These are phyloP conservation scores for Tolypocladium tropicale DNA, from an alignment of 2,329 filamentous ascomycete genomes.

Conservation along the genomic window DNA sequence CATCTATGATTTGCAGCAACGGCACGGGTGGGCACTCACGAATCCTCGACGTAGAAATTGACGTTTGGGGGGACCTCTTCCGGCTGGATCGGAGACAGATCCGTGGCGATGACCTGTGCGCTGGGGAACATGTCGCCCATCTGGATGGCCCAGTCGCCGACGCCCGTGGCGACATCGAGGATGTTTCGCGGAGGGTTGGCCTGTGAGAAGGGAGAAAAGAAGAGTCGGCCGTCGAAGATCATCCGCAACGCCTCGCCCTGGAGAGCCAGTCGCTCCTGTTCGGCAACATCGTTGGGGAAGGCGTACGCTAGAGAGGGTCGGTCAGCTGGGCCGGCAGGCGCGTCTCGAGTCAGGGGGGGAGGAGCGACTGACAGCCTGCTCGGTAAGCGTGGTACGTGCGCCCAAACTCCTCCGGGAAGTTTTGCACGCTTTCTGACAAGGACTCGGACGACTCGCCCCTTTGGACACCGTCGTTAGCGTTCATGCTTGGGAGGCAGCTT, in stretches of 20 bases:
- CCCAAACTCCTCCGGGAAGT: conserved; percentile 32
- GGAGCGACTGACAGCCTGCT: conserved; percentile 31
- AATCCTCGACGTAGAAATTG: conserved; percentile 63
- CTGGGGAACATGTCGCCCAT: conserved; percentile 53
- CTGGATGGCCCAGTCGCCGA: conserved; percentile 54
- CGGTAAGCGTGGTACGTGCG: conserved; percentile 37
- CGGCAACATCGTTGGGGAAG: conserved; percentile 33
- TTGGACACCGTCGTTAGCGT: neutral
- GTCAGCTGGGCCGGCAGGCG: neutral
- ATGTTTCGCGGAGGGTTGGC: conserved; percentile 23
- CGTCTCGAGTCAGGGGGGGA: neutral
- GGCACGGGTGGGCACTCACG: conserved; percentile 14
- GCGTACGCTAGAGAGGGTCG: conserved; percentile 25
- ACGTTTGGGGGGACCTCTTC: conserved; percentile 60
- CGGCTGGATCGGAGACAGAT: conserved; percentile 60
- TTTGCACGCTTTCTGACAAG: conserved; percentile 29
- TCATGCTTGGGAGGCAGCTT: no score
- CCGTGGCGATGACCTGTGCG: conserved; percentile 50
- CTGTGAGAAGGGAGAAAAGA: conserved; percentile 30
- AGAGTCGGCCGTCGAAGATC: conserved; percentile 28
- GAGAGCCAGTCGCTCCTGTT: conserved; percentile 29
- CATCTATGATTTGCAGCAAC: neutral
- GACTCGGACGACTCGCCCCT: conserved; percentile 21
- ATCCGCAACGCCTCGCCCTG: conserved; percentile 27
- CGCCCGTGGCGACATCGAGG: conserved; percentile 35